Evolutionary conservation across 441 rosid species (phyloP).

Genomic region (Aleurites moluccanus): DNA sequence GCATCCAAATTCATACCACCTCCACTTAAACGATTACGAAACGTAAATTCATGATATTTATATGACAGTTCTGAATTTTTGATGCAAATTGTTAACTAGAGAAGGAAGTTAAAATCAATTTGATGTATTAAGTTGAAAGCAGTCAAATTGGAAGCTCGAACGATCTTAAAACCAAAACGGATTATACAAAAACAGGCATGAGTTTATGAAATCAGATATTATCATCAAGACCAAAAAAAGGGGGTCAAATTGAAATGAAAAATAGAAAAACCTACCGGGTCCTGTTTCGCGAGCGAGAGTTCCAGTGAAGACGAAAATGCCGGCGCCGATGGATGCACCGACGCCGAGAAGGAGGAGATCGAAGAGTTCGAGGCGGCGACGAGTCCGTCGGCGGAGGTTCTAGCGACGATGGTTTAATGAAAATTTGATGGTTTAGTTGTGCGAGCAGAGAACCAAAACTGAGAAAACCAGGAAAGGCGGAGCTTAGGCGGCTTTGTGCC

Average conservation of each 20-base stretch:
- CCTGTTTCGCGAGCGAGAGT: conserved; percentile 96
- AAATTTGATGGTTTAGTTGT: conserved; percentile 55
- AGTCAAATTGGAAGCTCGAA: not conserved
- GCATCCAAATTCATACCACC: not conserved
- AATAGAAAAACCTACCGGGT: conserved; percentile 54
- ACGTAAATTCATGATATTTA: not conserved
- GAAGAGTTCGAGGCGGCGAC: conserved; percentile 80
- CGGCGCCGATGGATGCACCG: conserved; percentile 97
- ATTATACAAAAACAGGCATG: not conserved
- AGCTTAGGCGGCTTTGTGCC: conserved; percentile 23
- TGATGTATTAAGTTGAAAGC: not conserved
- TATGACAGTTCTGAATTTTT: not conserved
- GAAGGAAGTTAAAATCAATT: not conserved
- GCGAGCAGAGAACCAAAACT: conserved; percentile 72
- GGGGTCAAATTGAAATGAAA: not conserved
- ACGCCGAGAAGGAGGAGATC: conserved; percentile 84
- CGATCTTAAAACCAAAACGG: not conserved
- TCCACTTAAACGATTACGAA: not conserved
- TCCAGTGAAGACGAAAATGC: conserved; percentile 95
- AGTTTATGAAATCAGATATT: not conserved
- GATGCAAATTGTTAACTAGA: not conserved
- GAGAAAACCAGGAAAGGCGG: conserved; percentile 57
- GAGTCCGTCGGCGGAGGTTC: conserved; percentile 49
- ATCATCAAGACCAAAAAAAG: not conserved
- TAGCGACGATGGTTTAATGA: conserved; percentile 30